phyloP scores from a whole-genome alignment of 2,329 filamentous ascomycete species.

The Nemania sp. region DNA sequence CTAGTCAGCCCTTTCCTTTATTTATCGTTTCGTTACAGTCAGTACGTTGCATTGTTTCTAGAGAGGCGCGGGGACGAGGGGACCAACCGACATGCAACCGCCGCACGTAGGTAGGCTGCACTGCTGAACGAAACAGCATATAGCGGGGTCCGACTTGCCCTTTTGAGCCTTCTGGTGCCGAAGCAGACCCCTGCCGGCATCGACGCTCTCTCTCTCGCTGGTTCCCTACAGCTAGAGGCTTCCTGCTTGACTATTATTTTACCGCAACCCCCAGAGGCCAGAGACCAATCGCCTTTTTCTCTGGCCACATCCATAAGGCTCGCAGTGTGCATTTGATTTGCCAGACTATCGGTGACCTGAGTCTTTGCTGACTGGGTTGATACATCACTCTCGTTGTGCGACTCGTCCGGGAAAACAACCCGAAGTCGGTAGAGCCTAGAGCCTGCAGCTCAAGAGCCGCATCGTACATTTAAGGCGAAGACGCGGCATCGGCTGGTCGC shows the following conservation, averaged over 20 bases:
- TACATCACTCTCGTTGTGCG: background rate
- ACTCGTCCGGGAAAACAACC: constrained; percentile 36
- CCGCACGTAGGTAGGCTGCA: constrained; percentile 2
- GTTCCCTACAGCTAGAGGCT: constrained; percentile 3
- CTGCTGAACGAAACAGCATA: constrained; percentile 7
- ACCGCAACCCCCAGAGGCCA: background rate
- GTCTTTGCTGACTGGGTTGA: constrained; percentile 31
- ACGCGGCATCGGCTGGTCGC: constrained; percentile 38
- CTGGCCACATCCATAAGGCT: background rate
- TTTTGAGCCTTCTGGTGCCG: background rate
- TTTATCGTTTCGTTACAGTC: no score
- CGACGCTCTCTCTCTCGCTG: background rate
- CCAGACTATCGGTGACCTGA: constrained; percentile 27
- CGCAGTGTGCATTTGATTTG: background rate
- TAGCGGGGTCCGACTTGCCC: constrained; percentile 7
- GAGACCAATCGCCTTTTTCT: constrained; percentile 4
- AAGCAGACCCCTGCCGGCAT: background rate
- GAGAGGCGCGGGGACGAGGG: background rate
- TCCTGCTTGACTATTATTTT: constrained; percentile 4
- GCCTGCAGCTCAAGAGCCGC: constrained; percentile 49
- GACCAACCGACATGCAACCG: background rate
- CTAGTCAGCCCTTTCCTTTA: background rate
- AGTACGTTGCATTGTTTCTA: background rate
- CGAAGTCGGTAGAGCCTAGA: constrained; percentile 37
- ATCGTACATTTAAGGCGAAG: constrained; percentile 48